phyloP scores from a whole-genome alignment of 1,284 basidiomycete genomes.

The Phellopilus nigrolimitatus region DNA sequence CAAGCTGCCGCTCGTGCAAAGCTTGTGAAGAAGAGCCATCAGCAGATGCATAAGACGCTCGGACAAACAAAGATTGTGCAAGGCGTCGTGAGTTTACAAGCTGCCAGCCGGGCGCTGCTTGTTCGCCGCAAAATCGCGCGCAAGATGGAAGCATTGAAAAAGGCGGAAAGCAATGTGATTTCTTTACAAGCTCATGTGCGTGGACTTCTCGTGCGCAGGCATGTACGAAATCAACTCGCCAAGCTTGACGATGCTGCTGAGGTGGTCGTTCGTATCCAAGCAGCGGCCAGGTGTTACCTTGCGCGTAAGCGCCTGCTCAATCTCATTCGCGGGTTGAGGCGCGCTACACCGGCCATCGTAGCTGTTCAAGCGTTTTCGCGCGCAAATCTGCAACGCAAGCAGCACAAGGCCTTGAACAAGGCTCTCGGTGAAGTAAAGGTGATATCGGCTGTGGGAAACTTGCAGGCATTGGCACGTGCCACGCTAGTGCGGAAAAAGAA shows the following conservation, averaged over 20 bases:
- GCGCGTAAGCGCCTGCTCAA: conserved; percentile 72
- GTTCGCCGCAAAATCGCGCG: conserved; percentile 43
- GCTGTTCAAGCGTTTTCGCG: conserved; percentile 80
- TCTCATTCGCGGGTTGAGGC: conserved; percentile 72
- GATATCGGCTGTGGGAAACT: conserved; percentile 69
- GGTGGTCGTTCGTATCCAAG: conserved; percentile 78
- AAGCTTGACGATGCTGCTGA: conserved; percentile 74
- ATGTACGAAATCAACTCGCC: conserved; percentile 64
- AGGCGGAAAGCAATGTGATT: conserved; percentile 41
- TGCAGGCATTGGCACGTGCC: conserved; percentile 90
- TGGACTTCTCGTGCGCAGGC: conserved; percentile 73
- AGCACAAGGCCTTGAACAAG: conserved; percentile 70
- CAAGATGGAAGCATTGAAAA: conserved; percentile 39
- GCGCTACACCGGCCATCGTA: conserved; percentile 65
- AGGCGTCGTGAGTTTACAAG: conserved; percentile 50
- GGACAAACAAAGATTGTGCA: conserved; percentile 24
- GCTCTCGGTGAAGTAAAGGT: conserved; percentile 76
- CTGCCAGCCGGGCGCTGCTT: conserved; percentile 54
- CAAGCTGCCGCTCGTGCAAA: conserved; percentile 30
- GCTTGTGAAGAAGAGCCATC: conserved; percentile 26
- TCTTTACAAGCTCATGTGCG: conserved; percentile 79
- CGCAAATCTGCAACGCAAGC: conserved; percentile 71
- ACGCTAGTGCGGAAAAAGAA: conserved; percentile 82
- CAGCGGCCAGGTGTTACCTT: conserved; percentile 76
- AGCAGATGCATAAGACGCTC: conserved; percentile 28